A percentile compares a stretch with the other conserved stretches of the same genome.
Evolutionary conservation across 2,329 filamentous ascomycete species (phyloP).

Genomic region (Ophiosphaerella narmari): DNA sequence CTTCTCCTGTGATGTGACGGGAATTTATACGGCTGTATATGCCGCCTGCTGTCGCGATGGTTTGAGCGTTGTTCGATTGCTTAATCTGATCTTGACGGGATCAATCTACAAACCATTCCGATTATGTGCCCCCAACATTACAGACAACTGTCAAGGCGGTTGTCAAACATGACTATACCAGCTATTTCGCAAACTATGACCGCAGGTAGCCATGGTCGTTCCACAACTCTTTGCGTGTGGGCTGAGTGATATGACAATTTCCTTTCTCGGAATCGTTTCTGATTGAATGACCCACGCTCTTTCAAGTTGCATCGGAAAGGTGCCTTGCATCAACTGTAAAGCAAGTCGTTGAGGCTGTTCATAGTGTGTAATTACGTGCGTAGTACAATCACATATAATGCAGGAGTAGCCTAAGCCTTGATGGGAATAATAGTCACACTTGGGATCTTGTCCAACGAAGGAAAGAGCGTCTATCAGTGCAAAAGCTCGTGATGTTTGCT

Average conservation of each 20-base stretch:
- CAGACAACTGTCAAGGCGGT: neutral
- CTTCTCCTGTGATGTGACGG: neutral
- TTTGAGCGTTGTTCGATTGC: neutral
- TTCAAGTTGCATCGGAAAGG: conserved; percentile 7
- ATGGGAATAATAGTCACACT: conserved; percentile 3
- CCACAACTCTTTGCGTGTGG: neutral
- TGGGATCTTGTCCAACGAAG: neutral
- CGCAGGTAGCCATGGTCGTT: neutral
- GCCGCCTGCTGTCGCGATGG: neutral
- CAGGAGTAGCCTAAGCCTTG: conserved; percentile 3
- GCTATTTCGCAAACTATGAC: conserved; percentile 10
- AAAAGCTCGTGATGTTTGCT: neutral
- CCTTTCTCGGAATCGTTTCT: conserved; percentile 2
- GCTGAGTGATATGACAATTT: conserved; percentile 7
- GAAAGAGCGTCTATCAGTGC: neutral
- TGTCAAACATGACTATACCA: conserved; percentile 10
- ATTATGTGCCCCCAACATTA: neutral
- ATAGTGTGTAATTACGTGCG: conserved; percentile 24
- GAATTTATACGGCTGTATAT: conserved; percentile 2
- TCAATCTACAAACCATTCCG: neutral
- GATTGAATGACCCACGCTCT: neutral
- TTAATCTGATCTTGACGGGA: conserved; percentile 20
- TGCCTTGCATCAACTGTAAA: conserved; percentile 14
- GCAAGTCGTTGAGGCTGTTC: conserved; percentile 1
- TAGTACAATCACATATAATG: conserved; percentile 6